Percentiles rank a stretch among this genome's conserved stretches.
These are phyloP conservation scores for Eragrostis tef DNA, from an alignment of 202 grass and related monocot genomes.

Conservation along the genomic window DNA sequence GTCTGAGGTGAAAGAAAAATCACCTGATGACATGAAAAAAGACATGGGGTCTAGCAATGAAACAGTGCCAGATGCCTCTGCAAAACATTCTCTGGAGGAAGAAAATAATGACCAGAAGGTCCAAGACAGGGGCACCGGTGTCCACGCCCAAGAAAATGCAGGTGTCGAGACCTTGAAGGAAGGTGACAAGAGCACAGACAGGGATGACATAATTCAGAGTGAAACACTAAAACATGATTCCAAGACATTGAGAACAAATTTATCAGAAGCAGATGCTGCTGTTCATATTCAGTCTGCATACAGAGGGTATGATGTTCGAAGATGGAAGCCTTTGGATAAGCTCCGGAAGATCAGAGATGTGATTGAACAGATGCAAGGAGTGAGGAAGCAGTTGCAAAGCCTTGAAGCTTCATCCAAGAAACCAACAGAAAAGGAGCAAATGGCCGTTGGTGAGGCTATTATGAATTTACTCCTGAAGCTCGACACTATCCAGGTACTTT, in stretches of 20 bases:
- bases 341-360: constrained; percentile 62
- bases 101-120: constrained; percentile 33
- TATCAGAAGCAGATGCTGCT: constrained; percentile 59
- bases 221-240: not conserved
- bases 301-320: constrained; percentile 73
- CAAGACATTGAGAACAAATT: constrained; percentile 1
- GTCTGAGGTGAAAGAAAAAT: constrained; percentile 33
- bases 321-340: constrained; percentile 72
- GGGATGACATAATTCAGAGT: not conserved
- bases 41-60: constrained; percentile 26
- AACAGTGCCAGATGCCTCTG: constrained; percentile 20
- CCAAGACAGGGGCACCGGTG: not conserved
- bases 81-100: constrained; percentile 21
- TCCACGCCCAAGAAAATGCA: not conserved
- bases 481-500: constrained; percentile 79
- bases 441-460: constrained; percentile 60
- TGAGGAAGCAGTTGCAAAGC: constrained; percentile 57
- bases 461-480: constrained; percentile 94
- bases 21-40: constrained; percentile 14
- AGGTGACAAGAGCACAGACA: constrained; percentile 31
- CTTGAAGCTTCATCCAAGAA: constrained; percentile 53
- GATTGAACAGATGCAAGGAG: constrained; percentile 49
- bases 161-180: constrained; percentile 30
- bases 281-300: constrained; percentile 70
- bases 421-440: constrained; percentile 51